A percentile compares a stretch with the other conserved stretches of the same genome.
These are phyloP conservation scores for Monascus purpureus DNA, from an alignment of 495 filamentous ascomycete genomes.

Conservation along the genomic window DNA sequence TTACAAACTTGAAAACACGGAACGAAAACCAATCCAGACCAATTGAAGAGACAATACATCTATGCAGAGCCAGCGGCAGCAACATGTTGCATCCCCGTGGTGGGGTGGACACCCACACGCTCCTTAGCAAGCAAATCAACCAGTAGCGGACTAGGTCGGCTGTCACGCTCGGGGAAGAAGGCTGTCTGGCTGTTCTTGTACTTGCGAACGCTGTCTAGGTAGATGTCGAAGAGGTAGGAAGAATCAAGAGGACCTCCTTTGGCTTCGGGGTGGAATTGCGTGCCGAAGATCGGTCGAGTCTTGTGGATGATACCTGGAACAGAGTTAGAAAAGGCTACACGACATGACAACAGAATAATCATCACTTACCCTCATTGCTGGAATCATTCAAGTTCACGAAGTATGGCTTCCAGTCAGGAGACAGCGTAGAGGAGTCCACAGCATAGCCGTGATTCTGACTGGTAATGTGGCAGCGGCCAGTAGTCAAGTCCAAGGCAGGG, in stretches of 20 bases:
- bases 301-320: constrained; percentile 69
- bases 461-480: constrained; percentile 95
- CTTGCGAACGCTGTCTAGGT: constrained; percentile 73
- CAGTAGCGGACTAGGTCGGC: constrained; percentile 69
- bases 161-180: constrained; percentile 53
- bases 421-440: constrained; percentile 73
- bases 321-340: background rate
- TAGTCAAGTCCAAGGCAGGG: constrained; percentile 83
- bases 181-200: constrained; percentile 72
- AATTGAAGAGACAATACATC: too few relatives aligned
- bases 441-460: constrained; percentile 98
- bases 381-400: constrained; percentile 95
- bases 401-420: constrained; percentile 86
- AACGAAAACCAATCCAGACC: constrained; percentile 1
- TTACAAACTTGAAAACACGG: constrained; percentile 1
- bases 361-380: constrained; percentile 70
- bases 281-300: constrained; percentile 91
- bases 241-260: constrained; percentile 93
- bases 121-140: constrained; percentile 87
- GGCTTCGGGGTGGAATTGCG: constrained; percentile 96
- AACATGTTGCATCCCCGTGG: constrained; percentile 38
- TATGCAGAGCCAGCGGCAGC: constrained; percentile 27
- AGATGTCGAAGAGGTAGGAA: constrained; percentile 89
- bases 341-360: background rate
- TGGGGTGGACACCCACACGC: constrained; percentile 77